Evolutionary conservation across 2,329 filamentous ascomycete genomes (phyloP).

Genomic region (Alternaria sp.): DNA sequence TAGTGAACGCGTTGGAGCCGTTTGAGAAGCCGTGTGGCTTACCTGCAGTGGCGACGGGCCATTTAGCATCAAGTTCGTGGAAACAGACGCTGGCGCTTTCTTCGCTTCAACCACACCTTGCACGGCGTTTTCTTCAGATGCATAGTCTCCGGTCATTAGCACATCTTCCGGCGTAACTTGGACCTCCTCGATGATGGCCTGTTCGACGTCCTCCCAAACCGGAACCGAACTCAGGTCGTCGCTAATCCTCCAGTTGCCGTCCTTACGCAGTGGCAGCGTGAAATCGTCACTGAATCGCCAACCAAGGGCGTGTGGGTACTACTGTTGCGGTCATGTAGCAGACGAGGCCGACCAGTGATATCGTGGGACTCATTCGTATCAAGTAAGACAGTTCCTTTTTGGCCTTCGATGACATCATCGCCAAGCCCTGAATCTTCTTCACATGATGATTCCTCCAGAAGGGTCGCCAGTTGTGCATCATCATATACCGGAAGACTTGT

Average conservation of each 20-base stretch:
- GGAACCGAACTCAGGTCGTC: not conserved
- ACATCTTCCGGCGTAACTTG: not conserved
- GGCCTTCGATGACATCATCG: accelerated
- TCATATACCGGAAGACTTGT: not conserved
- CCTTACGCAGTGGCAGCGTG: accelerated
- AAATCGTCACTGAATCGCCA: slow-evolving; percentile 8
- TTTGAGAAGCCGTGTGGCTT: not conserved
- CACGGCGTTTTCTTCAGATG: not conserved
- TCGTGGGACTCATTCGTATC: not conserved
- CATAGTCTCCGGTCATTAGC: not conserved
- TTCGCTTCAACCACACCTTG: not conserved
- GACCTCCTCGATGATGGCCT: not conserved
- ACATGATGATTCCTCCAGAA: not conserved
- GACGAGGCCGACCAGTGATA: not conserved
- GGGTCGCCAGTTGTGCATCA: not conserved
- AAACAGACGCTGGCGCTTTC: not conserved
- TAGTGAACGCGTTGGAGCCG: not conserved
- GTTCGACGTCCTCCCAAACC: not conserved
- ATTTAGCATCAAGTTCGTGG: not conserved
- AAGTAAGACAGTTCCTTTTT: not conserved
- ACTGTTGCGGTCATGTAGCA: not conserved
- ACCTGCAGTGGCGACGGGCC: not conserved
- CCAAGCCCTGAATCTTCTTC: not conserved
- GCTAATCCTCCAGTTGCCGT: not conserved
- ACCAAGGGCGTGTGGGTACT: not conserved